Evolutionary conservation across 2,329 filamentous ascomycete genomes (phyloP).

Genomic region (Ceratocystis cacaofunesta): DNA sequence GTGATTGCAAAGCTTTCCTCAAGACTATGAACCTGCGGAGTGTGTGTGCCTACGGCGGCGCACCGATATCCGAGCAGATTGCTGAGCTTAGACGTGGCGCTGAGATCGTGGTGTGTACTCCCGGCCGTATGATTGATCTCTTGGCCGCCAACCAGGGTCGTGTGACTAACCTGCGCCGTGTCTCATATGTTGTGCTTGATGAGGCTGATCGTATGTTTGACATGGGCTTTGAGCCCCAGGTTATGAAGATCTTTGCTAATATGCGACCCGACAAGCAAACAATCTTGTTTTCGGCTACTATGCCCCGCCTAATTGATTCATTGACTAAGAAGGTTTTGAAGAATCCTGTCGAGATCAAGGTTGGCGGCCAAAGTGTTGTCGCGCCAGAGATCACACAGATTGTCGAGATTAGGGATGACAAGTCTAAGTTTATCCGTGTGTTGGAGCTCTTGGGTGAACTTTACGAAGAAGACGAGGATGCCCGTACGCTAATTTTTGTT

Average conservation of each 20-base stretch:
- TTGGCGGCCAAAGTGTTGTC: constrained; percentile 75
- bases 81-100: constrained; percentile 89
- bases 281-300: constrained; percentile 90
- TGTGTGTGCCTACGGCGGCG: constrained; percentile 87
- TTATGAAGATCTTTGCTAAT: constrained; percentile 89
- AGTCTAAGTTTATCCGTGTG: constrained; percentile 68
- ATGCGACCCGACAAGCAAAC: constrained; percentile 87
- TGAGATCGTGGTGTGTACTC: constrained; percentile 89
- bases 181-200: constrained; percentile 89
- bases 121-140: constrained; percentile 89
- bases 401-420: constrained; percentile 73
- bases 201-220: constrained; percentile 99
- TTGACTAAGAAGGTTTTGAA: constrained; percentile 77
- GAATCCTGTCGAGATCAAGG: constrained; percentile 77
- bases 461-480: constrained; percentile 77
- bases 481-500: constrained; percentile 78
- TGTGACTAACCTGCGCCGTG: constrained; percentile 76
- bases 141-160: constrained; percentile 86
- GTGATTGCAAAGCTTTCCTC: constrained; percentile 86
- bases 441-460: constrained; percentile 77
- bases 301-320: constrained; percentile 83
- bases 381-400: constrained; percentile 88
- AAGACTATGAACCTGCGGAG: constrained; percentile 73
- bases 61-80: constrained; percentile 94
- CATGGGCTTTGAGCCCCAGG: constrained; percentile 97